These are phyloP conservation scores for Rosa multiflora DNA, from an alignment of 306 rosid genomes.

Conservation along the genomic window DNA sequence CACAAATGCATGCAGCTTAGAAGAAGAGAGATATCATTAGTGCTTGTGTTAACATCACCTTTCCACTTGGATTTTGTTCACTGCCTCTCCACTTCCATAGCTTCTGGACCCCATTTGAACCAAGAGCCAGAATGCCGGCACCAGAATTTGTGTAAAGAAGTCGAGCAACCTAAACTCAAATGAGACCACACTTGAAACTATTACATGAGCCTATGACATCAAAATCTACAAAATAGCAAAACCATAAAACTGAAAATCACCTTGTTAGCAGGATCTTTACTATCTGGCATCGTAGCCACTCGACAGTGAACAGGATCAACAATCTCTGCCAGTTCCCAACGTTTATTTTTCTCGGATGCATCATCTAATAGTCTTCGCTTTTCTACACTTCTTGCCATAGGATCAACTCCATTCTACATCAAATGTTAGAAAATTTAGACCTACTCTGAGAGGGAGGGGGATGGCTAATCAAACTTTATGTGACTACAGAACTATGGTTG, in stretches of 20 bases:
- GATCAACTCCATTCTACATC: conserved; percentile 46
- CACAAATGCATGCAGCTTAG: not conserved
- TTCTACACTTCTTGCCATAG: conserved; percentile 48
- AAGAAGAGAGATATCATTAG: not conserved
- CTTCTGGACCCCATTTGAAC: conserved; percentile 67
- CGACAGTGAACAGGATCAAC: conserved; percentile 60
- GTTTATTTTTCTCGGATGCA: conserved; percentile 46
- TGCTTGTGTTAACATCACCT: conserved; percentile 34
- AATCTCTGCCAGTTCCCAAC: conserved; percentile 68
- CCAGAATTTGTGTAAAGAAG: conserved; percentile 67
- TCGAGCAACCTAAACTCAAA: conserved; percentile 49
- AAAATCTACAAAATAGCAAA: not conserved
- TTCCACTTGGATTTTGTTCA: conserved; percentile 64
- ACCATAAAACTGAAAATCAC: conserved; percentile 28
- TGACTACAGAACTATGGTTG: not conserved
- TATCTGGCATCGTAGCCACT: conserved; percentile 56
- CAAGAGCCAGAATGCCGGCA: conserved; percentile 66
- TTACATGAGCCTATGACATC: not conserved
- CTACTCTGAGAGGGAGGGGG: not conserved
- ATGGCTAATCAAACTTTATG: not conserved
- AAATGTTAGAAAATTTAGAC: conserved; percentile 3
- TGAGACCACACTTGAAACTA: not conserved
- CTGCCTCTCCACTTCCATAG: conserved; percentile 69
- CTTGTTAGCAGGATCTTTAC: conserved; percentile 57
- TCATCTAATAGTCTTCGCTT: conserved; percentile 57